These are phyloP conservation scores for Crucibulum parvulum DNA, from an alignment of 1,284 basidiomycete genomes.

Conservation along the genomic window DNA sequence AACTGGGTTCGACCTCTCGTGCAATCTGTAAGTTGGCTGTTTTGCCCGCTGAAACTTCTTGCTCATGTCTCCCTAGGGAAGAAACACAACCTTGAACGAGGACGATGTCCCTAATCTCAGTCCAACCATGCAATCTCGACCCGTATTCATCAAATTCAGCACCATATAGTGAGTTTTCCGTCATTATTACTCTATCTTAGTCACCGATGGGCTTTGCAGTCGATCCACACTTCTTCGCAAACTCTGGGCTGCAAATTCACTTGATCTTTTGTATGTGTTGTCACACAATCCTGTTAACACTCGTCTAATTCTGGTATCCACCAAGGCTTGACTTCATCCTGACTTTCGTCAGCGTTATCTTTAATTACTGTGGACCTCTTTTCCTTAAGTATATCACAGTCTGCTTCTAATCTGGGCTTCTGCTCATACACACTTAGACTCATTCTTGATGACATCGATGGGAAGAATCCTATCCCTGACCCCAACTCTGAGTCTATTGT, in stretches of 20 bases:
- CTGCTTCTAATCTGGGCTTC: background rate
- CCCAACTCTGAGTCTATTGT: constrained; percentile 54
- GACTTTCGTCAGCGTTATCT: constrained; percentile 67
- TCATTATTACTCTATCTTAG: background rate
- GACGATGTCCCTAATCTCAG: constrained; percentile 77
- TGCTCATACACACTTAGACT: constrained; percentile 28
- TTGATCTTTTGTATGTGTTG: constrained; percentile 66
- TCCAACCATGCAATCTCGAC: constrained; percentile 69
- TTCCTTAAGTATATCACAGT: constrained; percentile 59
- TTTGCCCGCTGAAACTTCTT: background rate
- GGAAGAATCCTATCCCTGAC: constrained; percentile 11
- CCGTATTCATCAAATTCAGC: constrained; percentile 69
- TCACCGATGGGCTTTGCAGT: constrained; percentile 23
- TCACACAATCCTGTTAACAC: background rate
- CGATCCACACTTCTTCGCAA: constrained; percentile 64
- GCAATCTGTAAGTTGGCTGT: constrained; percentile 38
- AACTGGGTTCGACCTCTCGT: constrained; percentile 80
- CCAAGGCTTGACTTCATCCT: constrained; percentile 67
- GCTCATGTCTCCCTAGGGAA: constrained; percentile 46
- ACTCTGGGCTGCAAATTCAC: constrained; percentile 71
- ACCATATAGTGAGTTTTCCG: constrained; percentile 39
- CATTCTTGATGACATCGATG: constrained; percentile 54
- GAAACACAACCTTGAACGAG: constrained; percentile 69
- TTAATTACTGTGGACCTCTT: constrained; percentile 75
- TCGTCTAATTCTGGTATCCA: background rate